Conservation (phyloP, 1,284 basidiomycete species). For the Waitea zeae region DNA sequence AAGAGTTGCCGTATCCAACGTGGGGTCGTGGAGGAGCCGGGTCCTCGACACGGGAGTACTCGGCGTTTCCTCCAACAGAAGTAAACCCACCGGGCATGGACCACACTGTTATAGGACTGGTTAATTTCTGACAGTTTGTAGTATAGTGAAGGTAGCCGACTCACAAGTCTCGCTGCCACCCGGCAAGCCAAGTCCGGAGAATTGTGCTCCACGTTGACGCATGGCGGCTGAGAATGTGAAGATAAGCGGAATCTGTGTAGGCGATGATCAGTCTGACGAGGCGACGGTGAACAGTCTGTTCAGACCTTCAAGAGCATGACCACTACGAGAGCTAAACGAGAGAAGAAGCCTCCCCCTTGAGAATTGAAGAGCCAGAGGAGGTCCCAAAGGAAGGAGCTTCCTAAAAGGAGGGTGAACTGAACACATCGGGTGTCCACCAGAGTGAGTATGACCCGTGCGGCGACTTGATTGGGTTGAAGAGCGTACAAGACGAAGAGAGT, state of each 20-base stretch:
- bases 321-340: slow-evolving; percentile 11
- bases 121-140: neutral
- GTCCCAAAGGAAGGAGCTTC: slow-evolving; percentile 44
- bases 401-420: slow-evolving; percentile 50
- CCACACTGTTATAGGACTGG: slow-evolving; percentile 36
- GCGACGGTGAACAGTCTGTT: neutral
- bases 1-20: neutral
- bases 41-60: slow-evolving; percentile 63
- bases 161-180: slow-evolving; percentile 50
- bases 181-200: slow-evolving; percentile 38
- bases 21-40: slow-evolving; percentile 13
- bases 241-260: slow-evolving; percentile 31
- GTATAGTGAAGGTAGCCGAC: slow-evolving; percentile 1
- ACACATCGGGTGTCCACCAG: slow-evolving; percentile 1
- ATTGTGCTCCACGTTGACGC: slow-evolving; percentile 44
- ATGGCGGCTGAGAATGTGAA: slow-evolving; percentile 35
- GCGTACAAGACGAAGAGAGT: slow-evolving; percentile 45
- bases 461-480: neutral
- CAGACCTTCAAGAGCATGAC: slow-evolving; percentile 49
- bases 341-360: slow-evolving; percentile 16
- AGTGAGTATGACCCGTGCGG: neutral
- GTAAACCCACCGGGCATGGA: slow-evolving; percentile 70
- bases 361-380: slow-evolving; percentile 48
- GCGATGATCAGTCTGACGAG: neutral
- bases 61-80: slow-evolving; percentile 31